Percentiles rank a stretch among this genome's conserved stretches.
Evolutionary conservation across 208 protist genomes (phyloP).

Genomic region (Crithidia brevicula): DNA sequence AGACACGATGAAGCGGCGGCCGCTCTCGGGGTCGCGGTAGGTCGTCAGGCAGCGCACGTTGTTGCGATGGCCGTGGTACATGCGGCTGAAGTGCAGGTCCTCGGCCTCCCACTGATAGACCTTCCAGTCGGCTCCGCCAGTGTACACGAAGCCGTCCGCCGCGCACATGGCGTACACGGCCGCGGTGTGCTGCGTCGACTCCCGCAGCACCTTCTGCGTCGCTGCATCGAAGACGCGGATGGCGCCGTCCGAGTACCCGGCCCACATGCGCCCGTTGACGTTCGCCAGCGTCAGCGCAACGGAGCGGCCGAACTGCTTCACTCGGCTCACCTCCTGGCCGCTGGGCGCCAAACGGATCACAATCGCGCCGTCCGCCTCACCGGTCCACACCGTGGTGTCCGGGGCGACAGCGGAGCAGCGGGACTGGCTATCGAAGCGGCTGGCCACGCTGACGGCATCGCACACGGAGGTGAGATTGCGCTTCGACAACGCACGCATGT

Average conservation of each 20-base stretch:
- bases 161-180: slow-evolving; percentile 54
- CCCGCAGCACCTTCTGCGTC: slow-evolving; percentile 29
- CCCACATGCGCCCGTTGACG: slow-evolving; percentile 53
- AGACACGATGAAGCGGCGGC: slow-evolving; percentile 48
- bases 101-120: slow-evolving; percentile 67
- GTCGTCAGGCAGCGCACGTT: slow-evolving; percentile 55
- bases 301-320: slow-evolving; percentile 26
- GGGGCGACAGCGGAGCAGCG: slow-evolving; percentile 59
- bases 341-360: slow-evolving; percentile 44
- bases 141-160: slow-evolving; percentile 58
- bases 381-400: slow-evolving; percentile 65
- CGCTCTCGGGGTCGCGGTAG: slow-evolving; percentile 39
- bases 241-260: slow-evolving; percentile 64
- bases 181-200: slow-evolving; percentile 65
- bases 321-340: slow-evolving; percentile 42
- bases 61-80: slow-evolving; percentile 70
- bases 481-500: slow-evolving; percentile 6
- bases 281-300: slow-evolving; percentile 34
- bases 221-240: slow-evolving; percentile 50
- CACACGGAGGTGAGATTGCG: slow-evolving; percentile 1
- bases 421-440: slow-evolving; percentile 45
- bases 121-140: slow-evolving; percentile 75
- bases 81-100: slow-evolving; percentile 54
- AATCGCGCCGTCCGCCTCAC: slow-evolving; percentile 62
- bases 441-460: slow-evolving; percentile 43